These are phyloP conservation scores for Pseudopithomyces chartarum DNA, from an alignment of 2,329 filamentous ascomycete species.

Conservation along the genomic window DNA sequence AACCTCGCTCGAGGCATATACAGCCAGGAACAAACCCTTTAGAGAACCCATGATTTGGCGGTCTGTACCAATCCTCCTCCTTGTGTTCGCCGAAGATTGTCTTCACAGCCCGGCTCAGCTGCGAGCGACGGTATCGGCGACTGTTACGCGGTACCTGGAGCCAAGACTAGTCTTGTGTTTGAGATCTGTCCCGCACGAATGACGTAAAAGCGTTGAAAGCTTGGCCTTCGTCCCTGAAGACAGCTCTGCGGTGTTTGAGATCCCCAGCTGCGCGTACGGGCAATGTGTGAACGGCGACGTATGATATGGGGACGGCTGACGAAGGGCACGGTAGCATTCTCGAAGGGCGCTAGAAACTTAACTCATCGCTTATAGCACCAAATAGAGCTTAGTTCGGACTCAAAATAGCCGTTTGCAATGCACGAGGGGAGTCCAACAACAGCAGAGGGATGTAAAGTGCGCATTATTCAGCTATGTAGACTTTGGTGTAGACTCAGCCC, in stretches of 20 bases:
- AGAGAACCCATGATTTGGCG: constrained; percentile 31
- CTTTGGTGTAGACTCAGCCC: constrained; percentile 17
- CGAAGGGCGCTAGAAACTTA: constrained; percentile 22
- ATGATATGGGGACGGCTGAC: constrained; percentile 1
- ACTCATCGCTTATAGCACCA: not conserved
- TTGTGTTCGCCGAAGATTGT: constrained; percentile 1
- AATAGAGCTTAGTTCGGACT: not conserved
- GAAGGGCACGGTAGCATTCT: constrained; percentile 22
- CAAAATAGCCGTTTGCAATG: not conserved
- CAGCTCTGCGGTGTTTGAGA: constrained; percentile 2
- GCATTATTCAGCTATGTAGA: constrained; percentile 12
- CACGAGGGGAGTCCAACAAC: not conserved
- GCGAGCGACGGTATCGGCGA: constrained; percentile 5
- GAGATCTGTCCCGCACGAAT: not conserved
- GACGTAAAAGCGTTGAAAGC: constrained; percentile 3
- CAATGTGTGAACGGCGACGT: constrained; percentile 12
- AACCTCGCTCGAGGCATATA: constrained; percentile 37
- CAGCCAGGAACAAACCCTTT: constrained; percentile 38
- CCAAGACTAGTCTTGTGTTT: not conserved
- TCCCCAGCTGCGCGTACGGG: not conserved
- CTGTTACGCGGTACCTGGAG: constrained; percentile 1
- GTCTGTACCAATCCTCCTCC: constrained; percentile 3
- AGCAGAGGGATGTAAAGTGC: not conserved
- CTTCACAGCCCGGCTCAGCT: constrained; percentile 5
- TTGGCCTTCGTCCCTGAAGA: not conserved